These are phyloP conservation scores for Suillus ampliporus DNA, from an alignment of 768 basidiomycete genomes.

Conservation along the genomic window DNA sequence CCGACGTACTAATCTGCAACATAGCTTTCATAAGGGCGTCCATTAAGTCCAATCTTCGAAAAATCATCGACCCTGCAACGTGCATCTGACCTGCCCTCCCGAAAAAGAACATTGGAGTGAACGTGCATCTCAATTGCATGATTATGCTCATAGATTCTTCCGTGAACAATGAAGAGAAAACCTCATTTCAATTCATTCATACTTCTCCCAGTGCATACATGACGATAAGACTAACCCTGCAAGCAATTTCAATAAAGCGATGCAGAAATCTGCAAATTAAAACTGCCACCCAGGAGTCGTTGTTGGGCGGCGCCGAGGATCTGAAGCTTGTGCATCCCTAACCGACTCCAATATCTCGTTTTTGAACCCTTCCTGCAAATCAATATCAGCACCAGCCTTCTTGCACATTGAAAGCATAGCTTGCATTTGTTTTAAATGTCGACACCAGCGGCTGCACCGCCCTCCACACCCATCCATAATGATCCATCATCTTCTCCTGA, in stretches of 20 bases:
- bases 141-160: slow-evolving; percentile 3
- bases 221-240: neutral
- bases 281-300: neutral
- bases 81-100: too few species aligned
- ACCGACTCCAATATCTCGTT: slow-evolving; percentile 24
- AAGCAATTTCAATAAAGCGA: too few species aligned
- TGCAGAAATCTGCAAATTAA: neutral
- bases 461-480: slow-evolving; percentile 59
- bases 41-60: neutral
- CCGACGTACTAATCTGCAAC: too few species aligned
- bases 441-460: slow-evolving; percentile 50
- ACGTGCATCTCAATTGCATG: neutral
- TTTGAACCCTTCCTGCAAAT: slow-evolving; percentile 26
- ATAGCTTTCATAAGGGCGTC: neutral
- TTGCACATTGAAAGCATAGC: slow-evolving; percentile 20
- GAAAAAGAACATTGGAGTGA: too few species aligned
- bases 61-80: neutral
- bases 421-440: slow-evolving; percentile 48
- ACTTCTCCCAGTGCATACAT: neutral
- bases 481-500: slow-evolving; percentile 52
- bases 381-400: neutral
- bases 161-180: neutral
- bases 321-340: slow-evolving; percentile 23
- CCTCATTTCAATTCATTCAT: neutral
- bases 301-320: slow-evolving; percentile 26